A percentile compares a stretch with the other conserved stretches of the same genome.
Conservation (phyloP, 2,329 filamentous ascomycete genomes). For the Helotiales sp. region DNA sequence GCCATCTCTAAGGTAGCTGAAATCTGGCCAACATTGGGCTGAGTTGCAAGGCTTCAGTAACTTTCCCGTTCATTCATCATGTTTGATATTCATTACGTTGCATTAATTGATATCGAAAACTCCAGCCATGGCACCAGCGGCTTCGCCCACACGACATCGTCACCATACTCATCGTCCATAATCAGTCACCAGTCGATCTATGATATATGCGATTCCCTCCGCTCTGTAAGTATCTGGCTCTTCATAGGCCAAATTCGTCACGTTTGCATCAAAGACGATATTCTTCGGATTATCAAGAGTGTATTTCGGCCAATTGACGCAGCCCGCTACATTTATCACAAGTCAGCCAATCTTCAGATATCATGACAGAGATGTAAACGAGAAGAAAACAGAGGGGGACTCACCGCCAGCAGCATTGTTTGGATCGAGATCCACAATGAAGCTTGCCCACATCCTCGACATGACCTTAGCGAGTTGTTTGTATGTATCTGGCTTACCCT, state of each 20-base stretch:
- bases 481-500: constrained; percentile 25
- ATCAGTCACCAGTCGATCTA: constrained; percentile 8
- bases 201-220: constrained; percentile 37
- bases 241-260: constrained; percentile 45
- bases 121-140: background rate
- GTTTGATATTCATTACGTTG: background rate
- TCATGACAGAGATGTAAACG: background rate
- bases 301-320: constrained; percentile 53
- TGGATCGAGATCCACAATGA: constrained; percentile 32
- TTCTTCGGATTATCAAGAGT: constrained; percentile 46
- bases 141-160: background rate
- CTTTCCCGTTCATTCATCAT: too few relatives aligned
- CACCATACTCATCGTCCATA: constrained; percentile 14
- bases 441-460: constrained; percentile 36
- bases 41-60: too few relatives aligned
- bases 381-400: background rate
- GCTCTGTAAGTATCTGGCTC: constrained; percentile 53
- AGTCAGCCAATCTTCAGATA: background rate
- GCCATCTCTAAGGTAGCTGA: too few relatives aligned
- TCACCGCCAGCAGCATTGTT: constrained; percentile 32
- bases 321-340: constrained; percentile 13
- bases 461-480: constrained; percentile 31
- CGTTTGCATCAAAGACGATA: constrained; percentile 56
- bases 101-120: background rate
- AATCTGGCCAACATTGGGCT: too few relatives aligned